Evolutionary conservation across 192 early-diverging fungal genomes (phyloP), one percentile per base, ranked within the genome.

Genomic region (Podila clonocystis): DNA sequence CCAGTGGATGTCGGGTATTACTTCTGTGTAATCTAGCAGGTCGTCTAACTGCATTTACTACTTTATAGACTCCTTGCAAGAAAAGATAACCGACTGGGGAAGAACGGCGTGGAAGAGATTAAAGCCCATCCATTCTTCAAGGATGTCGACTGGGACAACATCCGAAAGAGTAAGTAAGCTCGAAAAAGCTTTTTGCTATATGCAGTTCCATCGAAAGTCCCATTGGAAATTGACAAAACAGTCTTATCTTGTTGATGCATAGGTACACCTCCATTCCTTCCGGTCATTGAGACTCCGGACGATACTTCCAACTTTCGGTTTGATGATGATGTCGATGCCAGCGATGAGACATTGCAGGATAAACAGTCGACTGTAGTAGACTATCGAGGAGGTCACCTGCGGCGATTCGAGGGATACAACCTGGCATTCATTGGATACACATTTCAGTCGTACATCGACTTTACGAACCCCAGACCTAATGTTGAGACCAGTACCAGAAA

Each of bases 281-380:
- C 96, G 28, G 85, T 93, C n/a, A 87, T 97, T n/a, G 89, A 86
- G 67, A 89, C 95, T 20, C 91, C 93, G 24, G 93, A 95, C 34
- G 96, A 98, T 72, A 98, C 95, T 0, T 91, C 92, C 45, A 95
- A 96, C 75, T 98, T 98, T 87, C 89, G 92, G 63, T 90, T 92
- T 63, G 88, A 92, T 63, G 95, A 94, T 61, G 94, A 95, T 24
- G 84, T 91, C 62, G 91, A 85, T 26, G 85, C 87, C 26, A 85
- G 85, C 50, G 74, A 84, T 34, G 82, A 77, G 62, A 64, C 85
- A 62, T 58, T 79, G 63, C 67, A 86, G 77, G 63, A 76, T 59
- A 67, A 89, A 72, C 68, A 82, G 30, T 76, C 86, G 3, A 72
- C 62, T 29, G 72, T 82, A 45, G 84, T 83, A 19, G 84, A 87